phyloP scores from a whole-genome alignment of 1,139 yeast species.

The Yamadazyma sp. region DNA sequence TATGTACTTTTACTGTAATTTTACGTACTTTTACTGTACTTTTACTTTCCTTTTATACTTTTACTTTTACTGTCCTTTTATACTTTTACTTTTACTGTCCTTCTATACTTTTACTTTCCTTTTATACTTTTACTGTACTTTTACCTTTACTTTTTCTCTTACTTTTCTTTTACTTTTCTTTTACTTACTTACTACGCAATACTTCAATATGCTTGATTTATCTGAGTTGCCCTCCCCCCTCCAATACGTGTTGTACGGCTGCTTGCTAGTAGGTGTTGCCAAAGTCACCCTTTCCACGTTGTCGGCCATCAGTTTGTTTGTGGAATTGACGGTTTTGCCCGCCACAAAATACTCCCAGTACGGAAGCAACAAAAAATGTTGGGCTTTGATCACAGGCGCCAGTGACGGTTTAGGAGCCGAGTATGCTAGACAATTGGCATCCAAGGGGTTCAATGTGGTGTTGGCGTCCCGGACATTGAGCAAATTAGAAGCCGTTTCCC shows the following conservation, averaged over 20 bases:
- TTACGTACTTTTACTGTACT: not conserved
- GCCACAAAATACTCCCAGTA: constrained; percentile 62
- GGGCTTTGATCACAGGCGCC: constrained; percentile 97
- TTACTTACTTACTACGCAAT: too few species aligned
- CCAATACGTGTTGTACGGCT: constrained; percentile 8
- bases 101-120: too few species aligned
- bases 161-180: not conserved
- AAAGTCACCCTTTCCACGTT: constrained; percentile 8
- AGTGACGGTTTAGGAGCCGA: constrained; percentile 98
- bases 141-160: not conserved
- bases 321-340: constrained; percentile 39
- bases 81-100: too few species aligned
- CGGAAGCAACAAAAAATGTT: constrained; percentile 61
- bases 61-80: too few species aligned
- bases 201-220: constrained; percentile 8
- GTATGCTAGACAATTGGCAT: constrained; percentile 81
- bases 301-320: constrained; percentile 6
- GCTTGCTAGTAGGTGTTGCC: constrained; percentile 12
- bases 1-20: too few species aligned
- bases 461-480: constrained; percentile 82
- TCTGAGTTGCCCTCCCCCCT: constrained; percentile 5
- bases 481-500: constrained; percentile 66
- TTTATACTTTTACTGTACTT: too few species aligned
- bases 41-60: not conserved
- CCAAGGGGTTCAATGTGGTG: constrained; percentile 77